A percentile compares a stretch with the other conserved stretches of the same genome.
Evolutionary conservation across 495 filamentous ascomycete species (phyloP).

Genomic region (Aspergillus biplanus): DNA sequence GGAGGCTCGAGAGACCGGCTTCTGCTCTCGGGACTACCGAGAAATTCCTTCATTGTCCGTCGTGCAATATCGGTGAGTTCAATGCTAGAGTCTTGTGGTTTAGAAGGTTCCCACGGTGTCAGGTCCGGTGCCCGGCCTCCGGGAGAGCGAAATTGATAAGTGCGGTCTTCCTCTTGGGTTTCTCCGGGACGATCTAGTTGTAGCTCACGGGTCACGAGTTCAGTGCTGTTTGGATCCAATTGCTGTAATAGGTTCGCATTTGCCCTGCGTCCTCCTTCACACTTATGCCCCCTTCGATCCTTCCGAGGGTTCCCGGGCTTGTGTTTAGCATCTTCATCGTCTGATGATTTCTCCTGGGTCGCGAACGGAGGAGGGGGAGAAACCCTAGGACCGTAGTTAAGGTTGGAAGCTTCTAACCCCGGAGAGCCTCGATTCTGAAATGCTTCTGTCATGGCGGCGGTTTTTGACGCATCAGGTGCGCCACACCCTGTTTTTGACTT

Average conservation of each 20-base stretch:
- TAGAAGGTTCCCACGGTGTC: too few relatives aligned
- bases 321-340: conserved; percentile 22
- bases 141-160: too few relatives aligned
- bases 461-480: conserved; percentile 42
- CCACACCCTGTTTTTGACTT: conserved; percentile 16
- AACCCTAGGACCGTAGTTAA: conserved; percentile 31
- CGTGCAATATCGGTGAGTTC: too few relatives aligned
- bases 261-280: too few relatives aligned
- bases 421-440: conserved; percentile 54
- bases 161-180: too few relatives aligned
- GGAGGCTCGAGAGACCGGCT: conserved; percentile 25
- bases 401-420: conserved; percentile 25
- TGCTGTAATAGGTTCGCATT: too few relatives aligned
- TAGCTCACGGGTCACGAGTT: too few relatives aligned
- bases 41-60: too few relatives aligned
- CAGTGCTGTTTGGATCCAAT: too few relatives aligned
- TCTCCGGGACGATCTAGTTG: too few relatives aligned
- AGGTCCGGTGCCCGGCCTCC: too few relatives aligned
- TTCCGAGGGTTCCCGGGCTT: conserved; percentile 26
- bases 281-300: background rate
- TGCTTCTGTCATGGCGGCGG: conserved; percentile 44
- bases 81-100: too few relatives aligned
- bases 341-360: conserved; percentile 8
- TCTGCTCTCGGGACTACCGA: background rate
- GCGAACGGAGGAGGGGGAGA: conserved; percentile 36